These are phyloP conservation scores for Mycena albidolilacea DNA, from an alignment of 768 basidiomycete genomes.

Conservation along the genomic window DNA sequence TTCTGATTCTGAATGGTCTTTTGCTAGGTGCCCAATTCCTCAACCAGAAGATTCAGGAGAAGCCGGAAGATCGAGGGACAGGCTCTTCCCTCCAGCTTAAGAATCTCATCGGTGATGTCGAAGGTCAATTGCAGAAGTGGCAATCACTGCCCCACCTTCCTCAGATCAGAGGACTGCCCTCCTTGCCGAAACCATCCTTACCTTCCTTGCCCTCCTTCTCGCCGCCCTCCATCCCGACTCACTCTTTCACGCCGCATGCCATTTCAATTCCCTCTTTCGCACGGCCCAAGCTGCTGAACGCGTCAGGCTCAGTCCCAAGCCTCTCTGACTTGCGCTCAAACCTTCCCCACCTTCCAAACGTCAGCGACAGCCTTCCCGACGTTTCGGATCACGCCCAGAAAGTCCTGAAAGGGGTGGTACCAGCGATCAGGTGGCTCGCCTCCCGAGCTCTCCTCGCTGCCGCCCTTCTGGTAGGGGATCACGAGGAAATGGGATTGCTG, in stretches of 20 bases:
- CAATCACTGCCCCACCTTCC: constrained; percentile 25
- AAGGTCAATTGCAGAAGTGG: constrained; percentile 29
- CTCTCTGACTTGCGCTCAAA: constrained; percentile 7
- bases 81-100: constrained; percentile 15
- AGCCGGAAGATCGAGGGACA: constrained; percentile 18
- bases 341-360: constrained; percentile 17
- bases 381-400: constrained; percentile 21
- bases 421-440: constrained; percentile 31
- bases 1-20: not conserved
- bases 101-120: constrained; percentile 13
- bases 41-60: constrained; percentile 24
- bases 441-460: constrained; percentile 30
- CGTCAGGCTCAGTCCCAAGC: not conserved
- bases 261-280: constrained; percentile 10
- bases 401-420: constrained; percentile 27
- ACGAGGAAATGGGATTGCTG: constrained; percentile 29
- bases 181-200: constrained; percentile 10
- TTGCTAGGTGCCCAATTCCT: not conserved
- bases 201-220: constrained; percentile 10
- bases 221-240: too few relatives aligned
- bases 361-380: constrained; percentile 18
- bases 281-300: too few relatives aligned
- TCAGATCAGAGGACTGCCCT: constrained; percentile 23
- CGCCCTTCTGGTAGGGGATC: constrained; percentile 32
- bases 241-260: constrained; percentile 14